A percentile compares a stretch with the other conserved stretches of the same genome.
These are phyloP conservation scores for Picochlorum sp. DNA, from an alignment of 139 green algal genomes.

Conservation along the genomic window DNA sequence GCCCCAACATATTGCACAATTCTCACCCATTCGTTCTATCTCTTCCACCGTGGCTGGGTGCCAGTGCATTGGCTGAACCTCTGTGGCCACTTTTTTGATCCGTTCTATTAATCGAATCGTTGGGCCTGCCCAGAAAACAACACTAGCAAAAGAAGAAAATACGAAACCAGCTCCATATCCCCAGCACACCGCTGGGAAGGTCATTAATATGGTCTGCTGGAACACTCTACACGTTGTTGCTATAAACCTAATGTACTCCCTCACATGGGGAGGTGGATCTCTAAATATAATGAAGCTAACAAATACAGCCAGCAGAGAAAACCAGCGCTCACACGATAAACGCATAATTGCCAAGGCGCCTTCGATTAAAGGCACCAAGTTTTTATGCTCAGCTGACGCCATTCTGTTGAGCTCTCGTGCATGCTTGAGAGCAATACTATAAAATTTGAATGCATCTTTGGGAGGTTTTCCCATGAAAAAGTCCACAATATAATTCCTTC, in stretches of 20 bases:
- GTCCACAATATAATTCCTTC: neutral
- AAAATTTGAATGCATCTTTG: conserved; percentile 8
- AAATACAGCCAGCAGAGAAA: conserved; percentile 63
- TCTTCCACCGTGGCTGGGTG: conserved; percentile 47
- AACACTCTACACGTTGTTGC: conserved; percentile 41
- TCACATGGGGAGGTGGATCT: conserved; percentile 20
- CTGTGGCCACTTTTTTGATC: conserved; percentile 7
- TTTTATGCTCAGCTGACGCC: conserved; percentile 35
- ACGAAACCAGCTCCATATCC: conserved; percentile 67
- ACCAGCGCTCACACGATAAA: conserved; percentile 74
- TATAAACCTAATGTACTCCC: conserved; percentile 36
- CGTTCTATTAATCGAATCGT: conserved; percentile 12
- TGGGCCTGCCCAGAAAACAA: conserved; percentile 68
- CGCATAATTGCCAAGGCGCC: conserved; percentile 70
- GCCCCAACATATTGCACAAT: conserved; percentile 75
- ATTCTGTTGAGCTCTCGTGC: conserved; percentile 20
- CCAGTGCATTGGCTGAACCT: conserved; percentile 25
- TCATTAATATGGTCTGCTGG: conserved; percentile 60
- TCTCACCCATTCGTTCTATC: conserved; percentile 62
- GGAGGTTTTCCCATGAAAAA: neutral
- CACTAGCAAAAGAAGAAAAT: conserved; percentile 57
- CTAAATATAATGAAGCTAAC: conserved; percentile 60
- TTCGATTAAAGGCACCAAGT: conserved; percentile 63
- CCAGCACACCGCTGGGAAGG: conserved; percentile 81
- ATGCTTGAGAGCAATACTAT: conserved; percentile 24